phyloP scores from a whole-genome alignment of 352 stramenopile species.

The Phytophthora sojae region DNA sequence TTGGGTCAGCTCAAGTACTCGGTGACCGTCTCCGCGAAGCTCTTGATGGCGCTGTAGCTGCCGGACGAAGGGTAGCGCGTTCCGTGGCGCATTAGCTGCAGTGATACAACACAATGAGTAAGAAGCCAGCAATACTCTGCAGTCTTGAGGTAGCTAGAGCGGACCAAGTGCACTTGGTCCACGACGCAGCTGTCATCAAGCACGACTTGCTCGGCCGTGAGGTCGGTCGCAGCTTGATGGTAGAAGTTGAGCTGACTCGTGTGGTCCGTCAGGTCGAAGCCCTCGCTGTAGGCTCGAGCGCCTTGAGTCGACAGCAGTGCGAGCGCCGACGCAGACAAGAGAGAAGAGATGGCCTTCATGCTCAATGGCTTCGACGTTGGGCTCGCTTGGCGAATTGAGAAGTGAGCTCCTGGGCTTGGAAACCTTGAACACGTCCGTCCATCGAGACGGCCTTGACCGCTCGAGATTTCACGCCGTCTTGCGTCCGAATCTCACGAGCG shows the following conservation, averaged over 20 bases:
- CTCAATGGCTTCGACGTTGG: slow-evolving; percentile 2
- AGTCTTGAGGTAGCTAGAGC: no score
- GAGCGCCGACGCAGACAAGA: slow-evolving; percentile 14
- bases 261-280: slow-evolving; percentile 66
- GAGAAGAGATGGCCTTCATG: slow-evolving; percentile 47
- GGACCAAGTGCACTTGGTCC: slow-evolving; percentile 57
- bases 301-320: slow-evolving; percentile 15
- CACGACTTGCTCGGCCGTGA: slow-evolving; percentile 44
- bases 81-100: slow-evolving; percentile 52
- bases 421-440: background rate
- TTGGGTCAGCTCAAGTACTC: slow-evolving; percentile 38
- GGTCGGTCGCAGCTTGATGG: slow-evolving; percentile 51
- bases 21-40: slow-evolving; percentile 40
- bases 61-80: slow-evolving; percentile 62
- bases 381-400: slow-evolving; percentile 28
- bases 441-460: background rate
- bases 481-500: slow-evolving; percentile 1
- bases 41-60: slow-evolving; percentile 56
- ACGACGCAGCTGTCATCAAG: slow-evolving; percentile 53
- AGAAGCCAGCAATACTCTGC: no score
- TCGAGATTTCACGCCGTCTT: slow-evolving; percentile 1
- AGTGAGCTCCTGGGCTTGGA: slow-evolving; percentile 28
- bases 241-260: slow-evolving; percentile 72
- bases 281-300: slow-evolving; percentile 40
- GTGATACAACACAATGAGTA: background rate